Evolutionary conservation across 2,329 filamentous ascomycete species (phyloP).

Genomic region (Cladosporium sp.): DNA sequence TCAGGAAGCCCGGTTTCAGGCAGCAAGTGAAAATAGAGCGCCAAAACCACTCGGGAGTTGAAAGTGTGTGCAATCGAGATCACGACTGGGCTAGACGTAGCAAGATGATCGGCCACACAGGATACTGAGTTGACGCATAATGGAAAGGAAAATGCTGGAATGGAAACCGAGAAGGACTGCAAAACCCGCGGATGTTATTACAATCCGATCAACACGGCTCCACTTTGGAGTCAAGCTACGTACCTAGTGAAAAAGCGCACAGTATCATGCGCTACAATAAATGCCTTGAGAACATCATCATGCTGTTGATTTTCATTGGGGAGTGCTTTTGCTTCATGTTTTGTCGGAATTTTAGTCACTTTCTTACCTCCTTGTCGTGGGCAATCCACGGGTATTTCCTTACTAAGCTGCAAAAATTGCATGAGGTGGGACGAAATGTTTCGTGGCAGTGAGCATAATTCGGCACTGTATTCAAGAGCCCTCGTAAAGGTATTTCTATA

Average conservation of each 20-base stretch:
- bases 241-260: background rate
- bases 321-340: background rate
- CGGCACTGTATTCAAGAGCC: background rate
- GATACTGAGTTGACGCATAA: slow-evolving; percentile 3
- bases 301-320: background rate
- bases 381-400: too few relatives aligned
- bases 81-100: background rate
- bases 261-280: background rate
- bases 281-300: background rate
- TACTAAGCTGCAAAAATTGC: background rate
- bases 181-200: background rate
- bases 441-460: background rate
- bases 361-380: too few relatives aligned
- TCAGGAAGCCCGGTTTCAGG: background rate
- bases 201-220: background rate
- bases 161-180: background rate
- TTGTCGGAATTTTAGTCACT: background rate
- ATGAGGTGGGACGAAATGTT: background rate
- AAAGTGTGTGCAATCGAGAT: background rate
- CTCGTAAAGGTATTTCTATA: background rate
- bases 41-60: background rate
- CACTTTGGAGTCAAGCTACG: background rate
- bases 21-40: background rate
- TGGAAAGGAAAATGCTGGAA: background rate
- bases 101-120: slow-evolving; percentile 1